A percentile compares a stretch with the other conserved stretches of the same genome.
phyloP scores from a whole-genome alignment of 495 filamentous ascomycete genomes.

The Mytilinidion resinicola region DNA sequence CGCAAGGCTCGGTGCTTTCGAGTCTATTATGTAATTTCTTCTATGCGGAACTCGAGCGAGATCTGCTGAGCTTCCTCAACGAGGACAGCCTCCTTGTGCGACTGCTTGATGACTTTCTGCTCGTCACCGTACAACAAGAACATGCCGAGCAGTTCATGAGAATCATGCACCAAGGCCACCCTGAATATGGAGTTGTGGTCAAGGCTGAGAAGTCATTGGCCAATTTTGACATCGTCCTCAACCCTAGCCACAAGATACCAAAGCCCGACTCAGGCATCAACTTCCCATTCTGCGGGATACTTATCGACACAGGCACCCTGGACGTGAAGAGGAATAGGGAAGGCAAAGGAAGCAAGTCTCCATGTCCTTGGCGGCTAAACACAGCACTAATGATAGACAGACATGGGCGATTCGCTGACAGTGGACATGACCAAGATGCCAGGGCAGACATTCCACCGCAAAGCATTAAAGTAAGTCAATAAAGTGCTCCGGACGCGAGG shows the following conservation, averaged over 20 bases:
- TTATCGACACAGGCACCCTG: conserved; percentile 70
- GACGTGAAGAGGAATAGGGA: conserved; percentile 60
- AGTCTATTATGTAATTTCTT: conserved; percentile 88
- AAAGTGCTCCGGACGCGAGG: too few species aligned
- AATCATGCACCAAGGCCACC: conserved; percentile 71
- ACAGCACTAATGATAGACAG: conserved; percentile 20
- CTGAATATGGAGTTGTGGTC: conserved; percentile 72
- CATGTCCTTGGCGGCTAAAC: background rate
- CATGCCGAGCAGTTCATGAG: conserved; percentile 66
- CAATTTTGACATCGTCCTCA: conserved; percentile 59
- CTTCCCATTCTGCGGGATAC: conserved; percentile 85
- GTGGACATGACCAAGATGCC: conserved; percentile 65
- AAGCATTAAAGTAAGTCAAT: conserved; percentile 54
- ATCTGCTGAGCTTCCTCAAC: conserved; percentile 56
- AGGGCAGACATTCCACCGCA: conserved; percentile 70
- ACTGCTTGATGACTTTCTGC: conserved; percentile 85
- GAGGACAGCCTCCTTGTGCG: conserved; percentile 64
- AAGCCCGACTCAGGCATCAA: conserved; percentile 26
- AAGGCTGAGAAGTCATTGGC: conserved; percentile 73
- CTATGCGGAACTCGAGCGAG: conserved; percentile 75
- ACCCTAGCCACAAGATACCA: conserved; percentile 5
- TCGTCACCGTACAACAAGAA: conserved; percentile 63
- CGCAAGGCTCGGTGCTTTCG: conserved; percentile 85
- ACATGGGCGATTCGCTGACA: conserved; percentile 60
- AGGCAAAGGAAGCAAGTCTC: conserved; percentile 42